Base-by-base conservation (phyloP, 176 grass and related monocot species). In the Olyra latifolia region DNA sequence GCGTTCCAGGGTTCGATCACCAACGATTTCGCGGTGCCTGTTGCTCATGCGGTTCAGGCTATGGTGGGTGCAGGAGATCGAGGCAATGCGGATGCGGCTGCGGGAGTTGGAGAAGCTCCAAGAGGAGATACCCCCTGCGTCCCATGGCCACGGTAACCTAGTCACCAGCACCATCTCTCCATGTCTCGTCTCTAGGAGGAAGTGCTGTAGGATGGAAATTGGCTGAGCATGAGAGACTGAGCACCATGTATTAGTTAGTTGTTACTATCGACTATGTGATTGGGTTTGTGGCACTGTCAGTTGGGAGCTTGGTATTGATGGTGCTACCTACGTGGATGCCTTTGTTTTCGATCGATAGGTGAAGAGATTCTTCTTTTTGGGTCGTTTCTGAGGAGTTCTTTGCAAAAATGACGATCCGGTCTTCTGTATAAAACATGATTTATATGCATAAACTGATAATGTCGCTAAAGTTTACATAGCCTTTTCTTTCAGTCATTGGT, bases 71-170 rank as follows among this genome's bases (percentile, higher is more conserved):
- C 75, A 85, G 75, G 66, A 85, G 66, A 72, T 85, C 60, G 83
- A 79, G 24, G 66, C 63, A 28, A 85, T 79, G 66, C 66, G 56
- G 75, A 85, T 32, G 57, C 76, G 75, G 57, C 46, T 85, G 75
- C 75, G 38, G 57, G 45, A 79, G 76, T 23, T 85, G 66, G 56
- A 79, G 83, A 62, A 85, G 44, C 74, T 77, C n/a, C 32, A 80
- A 10, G 15, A 28, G 17, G 75, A 72, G 83, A 72, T 79, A n/a
- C 75, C 59, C 11, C 23, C 50, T 61, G 24, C 66, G 19, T 79
- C 56, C 5, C 45, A 85, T 24, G 83, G 83, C 5, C 45, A 85
- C 19, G 83, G 83, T 85, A 85, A 79, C 72, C 76, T 60, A 13
- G 5, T n/a, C 56, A 10, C 45, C 24, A 42, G 30, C 83, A 64